Evolutionary conservation across 2,329 filamentous ascomycete genomes (phyloP).

Genomic region (Fusarium xylarioides): DNA sequence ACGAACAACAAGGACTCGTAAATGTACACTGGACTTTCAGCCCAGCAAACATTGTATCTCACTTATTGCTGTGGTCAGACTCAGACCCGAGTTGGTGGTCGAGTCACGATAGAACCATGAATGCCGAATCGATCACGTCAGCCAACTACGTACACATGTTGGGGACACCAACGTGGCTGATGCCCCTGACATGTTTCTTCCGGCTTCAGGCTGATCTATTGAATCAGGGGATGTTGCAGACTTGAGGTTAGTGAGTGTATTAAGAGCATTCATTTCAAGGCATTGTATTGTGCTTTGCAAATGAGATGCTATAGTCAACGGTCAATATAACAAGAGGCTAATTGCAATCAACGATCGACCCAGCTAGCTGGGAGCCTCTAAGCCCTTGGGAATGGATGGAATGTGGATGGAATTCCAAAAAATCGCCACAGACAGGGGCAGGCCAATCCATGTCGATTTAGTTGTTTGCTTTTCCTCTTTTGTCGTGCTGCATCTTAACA

Average conservation of each 20-base stretch:
- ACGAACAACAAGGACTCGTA: neutral
- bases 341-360: constrained; percentile 18
- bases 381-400: constrained; percentile 17
- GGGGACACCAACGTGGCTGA: neutral
- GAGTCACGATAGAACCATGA: constrained; percentile 1
- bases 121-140: constrained; percentile 32
- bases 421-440: constrained; percentile 30
- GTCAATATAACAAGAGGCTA: neutral
- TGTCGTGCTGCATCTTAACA: constrained; percentile 15
- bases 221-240: neutral
- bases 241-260: no score
- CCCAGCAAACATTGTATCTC: neutral
- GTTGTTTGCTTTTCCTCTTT: constrained; percentile 14
- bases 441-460: constrained; percentile 1
- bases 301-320: neutral
- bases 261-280: neutral
- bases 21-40: neutral
- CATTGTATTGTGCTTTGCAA: neutral
- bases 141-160: constrained; percentile 4
- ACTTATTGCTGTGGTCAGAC: neutral
- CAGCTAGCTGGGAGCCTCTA: constrained; percentile 21
- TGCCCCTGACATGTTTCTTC: constrained; percentile 1
- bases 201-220: neutral
- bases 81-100: constrained; percentile 12
- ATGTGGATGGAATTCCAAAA: constrained; percentile 33